Base-by-base conservation (phyloP, 179 eudicot species). In the Vitellaria paradoxa region DNA sequence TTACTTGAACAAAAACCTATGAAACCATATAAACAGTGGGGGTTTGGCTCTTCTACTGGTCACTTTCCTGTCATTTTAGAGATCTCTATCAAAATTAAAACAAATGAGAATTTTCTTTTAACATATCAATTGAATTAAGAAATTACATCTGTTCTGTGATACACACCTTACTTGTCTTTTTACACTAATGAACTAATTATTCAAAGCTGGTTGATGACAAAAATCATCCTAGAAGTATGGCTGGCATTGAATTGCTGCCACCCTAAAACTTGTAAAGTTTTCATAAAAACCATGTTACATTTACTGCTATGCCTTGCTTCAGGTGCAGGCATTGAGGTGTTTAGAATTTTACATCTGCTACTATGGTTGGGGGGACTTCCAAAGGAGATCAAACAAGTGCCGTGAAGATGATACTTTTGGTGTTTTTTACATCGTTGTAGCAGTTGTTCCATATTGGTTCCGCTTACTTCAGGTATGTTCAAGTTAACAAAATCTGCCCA, bases 291-390 rank as follows among this genome's bases (percentile, higher is more conserved):
- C 53, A 17, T 4, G 46, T 55, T 26, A 17, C 59, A 50, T 13
- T 11, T 7, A 9, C 13, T 18, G 15, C 24, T 9, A 14, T 73
- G 8, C 64, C n/a, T 14, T 57, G 55, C 21, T 61, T 71, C 90
- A 92, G 93, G 74, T 89, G 73, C 86, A 84, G 40, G 90, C 91
- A 56, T 76, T 92, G 42, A 85, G 96, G 81, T 83, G 76, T 79
- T 65, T 88, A 71, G 88, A 88, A 65, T 89, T 91, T 79, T 89
- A 85, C 73, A 70, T 84, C 26, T 91, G 93, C 84, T 91, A 88
- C 82, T 91, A 89, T 59, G 82, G 77, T 30, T 82, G 78, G 75
- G 85, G 82, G 21, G 86, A 88, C 78, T 84, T 88, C 77, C 82
- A 67, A 42, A 74, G 42, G 69, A 84, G 89, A 81, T 82, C 85